Evolutionary conservation across 1,284 basidiomycete genomes (phyloP).

Genomic region (Anthracocystis walkeri): DNA sequence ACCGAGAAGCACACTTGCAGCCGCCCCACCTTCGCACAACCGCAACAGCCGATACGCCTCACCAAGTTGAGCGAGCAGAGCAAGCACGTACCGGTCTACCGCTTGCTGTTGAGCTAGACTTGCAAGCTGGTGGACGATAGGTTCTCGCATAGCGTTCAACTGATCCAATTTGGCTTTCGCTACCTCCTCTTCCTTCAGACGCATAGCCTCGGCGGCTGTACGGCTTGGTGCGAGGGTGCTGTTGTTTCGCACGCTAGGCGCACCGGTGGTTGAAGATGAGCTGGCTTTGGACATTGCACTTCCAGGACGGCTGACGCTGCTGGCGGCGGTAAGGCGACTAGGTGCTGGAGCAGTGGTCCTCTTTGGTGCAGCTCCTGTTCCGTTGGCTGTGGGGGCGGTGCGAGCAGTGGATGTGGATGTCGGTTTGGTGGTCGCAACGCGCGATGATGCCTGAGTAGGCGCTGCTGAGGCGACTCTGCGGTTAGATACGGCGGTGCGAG

Average conservation of each 20-base stretch:
- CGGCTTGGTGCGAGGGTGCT: slow-evolving; percentile 27
- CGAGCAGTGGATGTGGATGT: slow-evolving; percentile 11
- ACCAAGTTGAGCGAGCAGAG: slow-evolving; percentile 48
- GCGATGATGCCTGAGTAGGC: slow-evolving; percentile 14
- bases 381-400: slow-evolving; percentile 12
- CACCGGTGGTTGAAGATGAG: slow-evolving; percentile 19
- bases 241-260: slow-evolving; percentile 20
- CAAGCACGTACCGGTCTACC: slow-evolving; percentile 44
- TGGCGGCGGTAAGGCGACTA: slow-evolving; percentile 9
- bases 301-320: slow-evolving; percentile 33
- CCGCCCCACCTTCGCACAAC: slow-evolving; percentile 47
- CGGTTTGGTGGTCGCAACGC: slow-evolving; percentile 15
- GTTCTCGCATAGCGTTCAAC: slow-evolving; percentile 25
- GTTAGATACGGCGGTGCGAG: slow-evolving; percentile 38
- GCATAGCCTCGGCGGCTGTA: slow-evolving; percentile 41
- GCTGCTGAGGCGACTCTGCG: slow-evolving; percentile 25
- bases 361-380: slow-evolving; percentile 10
- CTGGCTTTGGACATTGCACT: slow-evolving; percentile 52
- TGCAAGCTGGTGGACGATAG: slow-evolving; percentile 25
- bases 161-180: slow-evolving; percentile 25
- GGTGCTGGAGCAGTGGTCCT: slow-evolving; percentile 5
- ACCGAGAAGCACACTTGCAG: slow-evolving; percentile 36
- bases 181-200: slow-evolving; percentile 32
- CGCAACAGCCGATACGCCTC: slow-evolving; percentile 61
- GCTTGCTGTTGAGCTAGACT: slow-evolving; percentile 35